Percentiles rank a stretch among this genome's conserved stretches.
phyloP scores from a whole-genome alignment of 1,284 basidiomycete genomes.

The Fistulina hepatica region DNA sequence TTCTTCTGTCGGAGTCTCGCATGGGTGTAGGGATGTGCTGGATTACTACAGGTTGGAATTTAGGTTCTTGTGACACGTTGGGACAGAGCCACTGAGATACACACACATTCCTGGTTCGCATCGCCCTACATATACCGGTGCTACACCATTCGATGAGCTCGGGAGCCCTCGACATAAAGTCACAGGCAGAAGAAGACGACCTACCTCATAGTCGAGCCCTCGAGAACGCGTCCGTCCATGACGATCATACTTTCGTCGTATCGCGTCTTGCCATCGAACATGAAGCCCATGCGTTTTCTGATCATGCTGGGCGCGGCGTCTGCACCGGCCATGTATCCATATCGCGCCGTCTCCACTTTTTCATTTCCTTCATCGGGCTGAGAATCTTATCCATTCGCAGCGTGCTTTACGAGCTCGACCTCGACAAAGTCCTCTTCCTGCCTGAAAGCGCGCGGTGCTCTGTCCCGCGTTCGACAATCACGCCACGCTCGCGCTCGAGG shows the following conservation, averaged over 20 bases:
- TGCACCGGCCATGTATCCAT: slow-evolving; percentile 18
- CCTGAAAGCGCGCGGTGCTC: slow-evolving; percentile 20
- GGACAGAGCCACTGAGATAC: neutral
- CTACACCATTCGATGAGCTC: slow-evolving; percentile 15
- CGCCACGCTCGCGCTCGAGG: slow-evolving; percentile 17
- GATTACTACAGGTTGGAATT: neutral
- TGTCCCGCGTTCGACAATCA: slow-evolving; percentile 21
- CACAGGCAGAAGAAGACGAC: slow-evolving; percentile 1
- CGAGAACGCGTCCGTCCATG: slow-evolving; percentile 21
- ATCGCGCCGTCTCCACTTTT: neutral
- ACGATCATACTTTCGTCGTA: slow-evolving; percentile 26
- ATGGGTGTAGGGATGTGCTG: slow-evolving; percentile 1
- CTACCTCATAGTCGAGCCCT: slow-evolving; percentile 22
- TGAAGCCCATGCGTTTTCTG: slow-evolving; percentile 33
- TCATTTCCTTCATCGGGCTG: slow-evolving; percentile 2
- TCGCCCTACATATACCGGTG: slow-evolving; percentile 17
- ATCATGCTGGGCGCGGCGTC: slow-evolving; percentile 24
- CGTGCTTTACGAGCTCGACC: slow-evolving; percentile 1
- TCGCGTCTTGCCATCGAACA: slow-evolving; percentile 35
- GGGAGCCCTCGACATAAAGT: slow-evolving; percentile 21
- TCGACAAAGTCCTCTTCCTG: slow-evolving; percentile 16
- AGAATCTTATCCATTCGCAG: too few species aligned
- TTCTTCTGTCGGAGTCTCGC: slow-evolving; percentile 4
- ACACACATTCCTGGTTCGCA: slow-evolving; percentile 7
- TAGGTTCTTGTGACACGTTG: neutral